Conservation (phyloP, 352 stramenopile species). For the Aphanomyces stellatus region DNA sequence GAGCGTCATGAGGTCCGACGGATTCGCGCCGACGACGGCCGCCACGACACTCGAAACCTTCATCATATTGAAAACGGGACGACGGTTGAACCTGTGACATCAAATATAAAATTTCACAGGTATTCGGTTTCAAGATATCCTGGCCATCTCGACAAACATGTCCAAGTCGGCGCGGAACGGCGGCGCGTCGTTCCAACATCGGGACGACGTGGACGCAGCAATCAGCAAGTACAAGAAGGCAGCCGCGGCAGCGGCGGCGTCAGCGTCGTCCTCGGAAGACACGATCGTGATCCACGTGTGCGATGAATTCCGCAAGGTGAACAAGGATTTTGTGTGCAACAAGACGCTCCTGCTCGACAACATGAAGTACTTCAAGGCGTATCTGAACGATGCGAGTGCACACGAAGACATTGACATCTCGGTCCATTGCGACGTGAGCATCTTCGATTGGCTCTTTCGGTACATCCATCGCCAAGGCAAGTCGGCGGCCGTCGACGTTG, state of each 20-base stretch:
- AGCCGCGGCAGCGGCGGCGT: no score
- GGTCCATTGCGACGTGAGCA: constrained; percentile 88
- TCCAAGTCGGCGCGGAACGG: neutral
- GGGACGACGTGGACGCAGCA: neutral
- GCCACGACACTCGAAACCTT: no score
- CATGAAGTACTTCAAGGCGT: constrained; percentile 89
- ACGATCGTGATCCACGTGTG: constrained; percentile 85
- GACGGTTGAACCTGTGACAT: no score
- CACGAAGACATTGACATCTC: constrained; percentile 89
- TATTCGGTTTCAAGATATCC: neutral
- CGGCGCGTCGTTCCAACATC: neutral
- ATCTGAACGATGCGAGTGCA: constrained; percentile 63
- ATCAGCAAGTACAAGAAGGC: neutral
- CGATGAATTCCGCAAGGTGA: constrained; percentile 79
- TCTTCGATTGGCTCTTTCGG: constrained; percentile 87
- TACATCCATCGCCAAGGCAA: no score
- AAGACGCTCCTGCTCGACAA: constrained; percentile 70
- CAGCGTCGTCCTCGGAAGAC: no score
- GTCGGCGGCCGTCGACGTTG: constrained; percentile 30
- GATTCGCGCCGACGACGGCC: no score
- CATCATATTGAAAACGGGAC: no score
- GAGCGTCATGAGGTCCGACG: no score
- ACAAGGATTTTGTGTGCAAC: constrained; percentile 79
- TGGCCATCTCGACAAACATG: neutral
- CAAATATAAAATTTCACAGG: no score